A percentile compares a stretch with the other conserved stretches of the same genome.
Conservation (phyloP, 345 rosid species). For the Acer yangbiense region DNA sequence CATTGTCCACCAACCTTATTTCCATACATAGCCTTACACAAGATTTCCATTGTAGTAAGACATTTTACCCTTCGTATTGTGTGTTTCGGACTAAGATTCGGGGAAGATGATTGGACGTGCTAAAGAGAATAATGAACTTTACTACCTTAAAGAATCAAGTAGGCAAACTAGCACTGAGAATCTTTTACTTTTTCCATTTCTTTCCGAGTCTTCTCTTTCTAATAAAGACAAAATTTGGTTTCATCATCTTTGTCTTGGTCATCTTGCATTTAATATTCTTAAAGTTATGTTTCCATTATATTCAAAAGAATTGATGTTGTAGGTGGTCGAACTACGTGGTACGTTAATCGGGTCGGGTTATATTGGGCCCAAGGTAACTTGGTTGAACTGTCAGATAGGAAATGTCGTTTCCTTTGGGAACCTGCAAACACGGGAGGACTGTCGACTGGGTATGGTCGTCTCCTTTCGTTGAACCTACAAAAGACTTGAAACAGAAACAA, state of each 20-base stretch:
- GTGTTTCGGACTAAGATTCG: background rate
- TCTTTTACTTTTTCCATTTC: background rate
- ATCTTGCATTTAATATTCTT: background rate
- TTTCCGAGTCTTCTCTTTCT: background rate
- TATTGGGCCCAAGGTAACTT: too few species aligned
- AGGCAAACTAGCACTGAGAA: background rate
- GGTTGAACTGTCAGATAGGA: too few species aligned
- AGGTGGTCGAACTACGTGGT: too few species aligned
- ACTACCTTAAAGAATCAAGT: background rate
- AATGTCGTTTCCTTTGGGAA: too few species aligned
- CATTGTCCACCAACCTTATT: too few species aligned
- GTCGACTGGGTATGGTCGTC: too few species aligned
- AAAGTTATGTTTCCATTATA: background rate
- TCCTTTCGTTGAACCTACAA: too few species aligned
- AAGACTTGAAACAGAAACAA: too few species aligned
- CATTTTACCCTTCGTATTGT: background rate
- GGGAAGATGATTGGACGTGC: background rate
- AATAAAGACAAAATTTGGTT: background rate
- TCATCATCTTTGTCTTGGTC: background rate
- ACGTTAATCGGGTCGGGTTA: too few species aligned
- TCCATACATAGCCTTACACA: background rate
- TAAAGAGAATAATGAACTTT: background rate
- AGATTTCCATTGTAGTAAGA: background rate
- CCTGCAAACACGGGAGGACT: too few species aligned
- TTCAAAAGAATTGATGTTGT: constrained; percentile 1